phyloP scores from a whole-genome alignment of 176 grass and related monocot species.

The Cenchrus purpureus region DNA sequence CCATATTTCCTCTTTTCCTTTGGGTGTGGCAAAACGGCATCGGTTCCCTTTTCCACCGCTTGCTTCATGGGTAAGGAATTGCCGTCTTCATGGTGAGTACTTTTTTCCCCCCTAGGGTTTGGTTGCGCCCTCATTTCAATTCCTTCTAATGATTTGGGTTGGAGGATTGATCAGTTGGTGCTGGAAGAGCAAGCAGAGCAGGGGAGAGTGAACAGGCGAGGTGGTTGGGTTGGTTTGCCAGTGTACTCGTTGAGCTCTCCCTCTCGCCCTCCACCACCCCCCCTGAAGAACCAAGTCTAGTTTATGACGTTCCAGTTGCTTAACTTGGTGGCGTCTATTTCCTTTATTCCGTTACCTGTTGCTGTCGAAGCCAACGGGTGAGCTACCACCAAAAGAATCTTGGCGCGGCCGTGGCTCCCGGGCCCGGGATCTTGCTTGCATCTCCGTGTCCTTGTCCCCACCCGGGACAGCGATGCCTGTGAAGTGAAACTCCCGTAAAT shows the following conservation, averaged over 20 bases:
- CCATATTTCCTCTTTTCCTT: constrained; percentile 24
- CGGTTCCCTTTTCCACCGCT: neutral
- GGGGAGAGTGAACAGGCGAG: neutral
- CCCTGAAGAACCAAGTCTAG: neutral
- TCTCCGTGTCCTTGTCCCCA: constrained; percentile 1
- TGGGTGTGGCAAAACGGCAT: neutral
- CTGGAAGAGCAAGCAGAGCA: neutral
- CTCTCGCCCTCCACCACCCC: neutral
- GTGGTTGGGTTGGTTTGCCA: constrained; percentile 23
- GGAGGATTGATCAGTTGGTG: neutral
- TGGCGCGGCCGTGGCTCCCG: neutral
- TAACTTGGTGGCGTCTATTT: constrained; percentile 30
- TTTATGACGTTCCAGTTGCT: constrained; percentile 44
- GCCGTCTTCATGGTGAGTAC: neutral
- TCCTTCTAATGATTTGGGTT: neutral
- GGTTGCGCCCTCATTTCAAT: neutral
- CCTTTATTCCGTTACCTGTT: constrained; percentile 29
- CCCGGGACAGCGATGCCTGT: constrained; percentile 24
- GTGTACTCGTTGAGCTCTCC: neutral
- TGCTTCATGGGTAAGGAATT: constrained; percentile 41
- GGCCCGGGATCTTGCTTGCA: constrained; percentile 60
- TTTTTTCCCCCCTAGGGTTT: neutral
- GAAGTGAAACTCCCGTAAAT: constrained; percentile 4
- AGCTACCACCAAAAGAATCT: constrained; percentile 48
- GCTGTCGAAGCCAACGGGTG: constrained; percentile 29